Conservation (phyloP, 2,329 filamentous ascomycete genomes). For the Colletotrichum tropicicola region DNA sequence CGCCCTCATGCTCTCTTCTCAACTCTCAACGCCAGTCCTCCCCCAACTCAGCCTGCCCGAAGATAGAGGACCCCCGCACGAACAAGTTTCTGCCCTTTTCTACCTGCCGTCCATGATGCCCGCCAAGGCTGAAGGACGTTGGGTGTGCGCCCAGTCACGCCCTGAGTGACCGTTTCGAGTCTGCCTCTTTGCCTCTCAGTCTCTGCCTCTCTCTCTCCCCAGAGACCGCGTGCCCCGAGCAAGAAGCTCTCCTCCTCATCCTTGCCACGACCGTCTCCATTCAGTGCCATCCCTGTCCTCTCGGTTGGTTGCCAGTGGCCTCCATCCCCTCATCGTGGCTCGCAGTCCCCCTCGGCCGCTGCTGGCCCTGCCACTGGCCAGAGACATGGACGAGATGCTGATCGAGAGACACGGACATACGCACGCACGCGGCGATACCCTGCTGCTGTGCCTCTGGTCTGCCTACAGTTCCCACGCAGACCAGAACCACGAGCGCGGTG, state of each 20-base stretch:
- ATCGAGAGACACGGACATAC: neutral
- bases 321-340: neutral
- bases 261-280: constrained; percentile 2
- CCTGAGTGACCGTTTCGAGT: neutral
- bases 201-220: too few species aligned
- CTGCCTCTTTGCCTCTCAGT: too few species aligned
- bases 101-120: constrained; percentile 2
- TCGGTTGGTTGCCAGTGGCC: neutral
- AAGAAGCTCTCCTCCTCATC: neutral
- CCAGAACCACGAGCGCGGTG: constrained; percentile 3
- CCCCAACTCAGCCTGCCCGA: neutral
- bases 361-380: neutral
- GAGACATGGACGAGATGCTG: neutral
- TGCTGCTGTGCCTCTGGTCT: neutral
- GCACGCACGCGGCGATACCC: neutral
- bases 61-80: neutral
- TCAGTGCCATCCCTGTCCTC: constrained; percentile 2
- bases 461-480: neutral
- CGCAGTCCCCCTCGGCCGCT: neutral
- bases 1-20: neutral
- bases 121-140: constrained; percentile 25
- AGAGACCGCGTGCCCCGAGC: neutral
- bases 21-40: neutral
- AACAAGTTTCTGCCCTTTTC: neutral
- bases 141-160: constrained; percentile 7